Percentiles rank a stretch among this genome's conserved stretches.
phyloP scores from a whole-genome alignment of 257 asterid species.

The Lithospermum erythrorhizon region DNA sequence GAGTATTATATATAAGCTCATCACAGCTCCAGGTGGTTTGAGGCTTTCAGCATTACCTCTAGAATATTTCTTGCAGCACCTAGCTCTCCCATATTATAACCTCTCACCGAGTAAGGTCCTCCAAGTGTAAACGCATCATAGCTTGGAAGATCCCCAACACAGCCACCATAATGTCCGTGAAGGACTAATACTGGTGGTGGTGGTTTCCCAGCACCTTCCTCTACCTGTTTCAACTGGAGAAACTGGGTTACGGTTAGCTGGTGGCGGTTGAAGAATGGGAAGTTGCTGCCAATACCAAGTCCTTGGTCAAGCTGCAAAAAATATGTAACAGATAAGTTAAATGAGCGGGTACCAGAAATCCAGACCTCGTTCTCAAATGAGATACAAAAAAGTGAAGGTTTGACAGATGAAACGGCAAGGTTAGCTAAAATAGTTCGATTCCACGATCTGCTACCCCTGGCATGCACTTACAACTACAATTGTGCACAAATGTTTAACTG shows the following conservation, averaged over 20 bases:
- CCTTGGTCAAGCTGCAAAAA: constrained; percentile 87
- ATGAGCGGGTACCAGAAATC: background rate
- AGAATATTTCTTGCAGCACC: constrained; percentile 90
- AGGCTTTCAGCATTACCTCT: constrained; percentile 39
- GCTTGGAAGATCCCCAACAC: constrained; percentile 97
- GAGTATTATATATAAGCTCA: background rate
- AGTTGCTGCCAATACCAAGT: constrained; percentile 72
- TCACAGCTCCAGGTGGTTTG: background rate
- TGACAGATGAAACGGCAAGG: background rate
- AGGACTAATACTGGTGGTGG: constrained; percentile 93
- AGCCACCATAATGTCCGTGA: constrained; percentile 93
- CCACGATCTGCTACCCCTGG: too few species aligned
- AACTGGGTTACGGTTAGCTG: constrained; percentile 71
- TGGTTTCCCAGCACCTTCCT: constrained; percentile 86
- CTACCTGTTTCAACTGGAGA: constrained; percentile 68
- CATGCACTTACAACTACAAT: background rate
- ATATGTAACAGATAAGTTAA: constrained; percentile 4
- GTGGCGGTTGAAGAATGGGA: constrained; percentile 87
- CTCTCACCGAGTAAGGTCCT: constrained; percentile 96
- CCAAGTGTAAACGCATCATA: constrained; percentile 93
- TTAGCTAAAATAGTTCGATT: too few species aligned
- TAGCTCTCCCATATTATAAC: constrained; percentile 96
- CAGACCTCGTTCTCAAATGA: background rate
- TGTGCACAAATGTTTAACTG: background rate
- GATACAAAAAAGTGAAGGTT: background rate